Conservation (phyloP, 2,329 filamentous ascomycete species). For the Calonectria pseudoturangicola region DNA sequence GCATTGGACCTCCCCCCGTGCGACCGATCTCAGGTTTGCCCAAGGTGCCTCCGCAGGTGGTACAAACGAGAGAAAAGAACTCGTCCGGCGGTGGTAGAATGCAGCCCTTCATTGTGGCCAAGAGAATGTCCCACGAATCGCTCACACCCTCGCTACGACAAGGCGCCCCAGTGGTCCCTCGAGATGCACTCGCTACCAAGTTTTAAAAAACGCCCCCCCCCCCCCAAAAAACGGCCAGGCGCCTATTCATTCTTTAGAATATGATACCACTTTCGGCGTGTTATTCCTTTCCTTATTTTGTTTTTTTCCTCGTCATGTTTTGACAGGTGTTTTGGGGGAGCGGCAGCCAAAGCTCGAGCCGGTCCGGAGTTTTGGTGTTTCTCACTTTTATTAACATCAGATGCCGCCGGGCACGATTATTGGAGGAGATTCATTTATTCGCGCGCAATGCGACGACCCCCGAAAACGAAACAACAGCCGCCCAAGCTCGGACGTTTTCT, state of each 20-base stretch:
- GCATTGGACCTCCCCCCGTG: slow-evolving; percentile 35
- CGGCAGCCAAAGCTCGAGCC: not conserved
- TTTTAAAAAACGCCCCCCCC: slow-evolving; percentile 10
- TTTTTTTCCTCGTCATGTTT: no score
- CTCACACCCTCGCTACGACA: slow-evolving; percentile 51
- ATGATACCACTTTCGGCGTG: not conserved
- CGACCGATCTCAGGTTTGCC: slow-evolving; percentile 40
- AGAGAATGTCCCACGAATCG: slow-evolving; percentile 49
- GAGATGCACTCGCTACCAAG: slow-evolving; percentile 47
- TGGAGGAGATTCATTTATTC: slow-evolving; percentile 6
- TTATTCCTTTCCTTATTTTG: not conserved
- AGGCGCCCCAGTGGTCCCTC: slow-evolving; percentile 48
- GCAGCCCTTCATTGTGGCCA: slow-evolving; percentile 1
- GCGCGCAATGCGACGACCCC: slow-evolving; percentile 11
- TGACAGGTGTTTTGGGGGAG: not conserved
- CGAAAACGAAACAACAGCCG: slow-evolving; percentile 16
- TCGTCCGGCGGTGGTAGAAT: slow-evolving; percentile 21
- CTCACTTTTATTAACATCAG: slow-evolving; percentile 19
- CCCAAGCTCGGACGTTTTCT: not conserved
- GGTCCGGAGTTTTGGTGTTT: slow-evolving; percentile 25
- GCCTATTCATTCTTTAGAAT: not conserved
- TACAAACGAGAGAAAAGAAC: slow-evolving; percentile 39
- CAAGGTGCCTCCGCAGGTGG: slow-evolving; percentile 43
- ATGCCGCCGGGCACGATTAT: not conserved
- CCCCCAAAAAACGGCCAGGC: slow-evolving; percentile 7